phyloP scores from a whole-genome alignment of 2,329 filamentous ascomycete genomes.

The Trichoderma polysporum region DNA sequence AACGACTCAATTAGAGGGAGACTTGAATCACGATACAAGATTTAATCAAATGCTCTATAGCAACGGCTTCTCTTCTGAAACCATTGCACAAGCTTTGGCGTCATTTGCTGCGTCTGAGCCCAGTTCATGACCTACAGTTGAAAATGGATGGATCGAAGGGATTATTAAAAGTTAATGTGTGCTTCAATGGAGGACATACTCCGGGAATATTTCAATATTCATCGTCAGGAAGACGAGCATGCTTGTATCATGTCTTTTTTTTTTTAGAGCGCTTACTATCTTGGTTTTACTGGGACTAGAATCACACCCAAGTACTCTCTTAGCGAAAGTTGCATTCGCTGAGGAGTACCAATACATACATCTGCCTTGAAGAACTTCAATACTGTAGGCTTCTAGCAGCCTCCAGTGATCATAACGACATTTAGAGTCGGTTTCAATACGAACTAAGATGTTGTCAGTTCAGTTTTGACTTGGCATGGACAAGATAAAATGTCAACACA shows the following conservation, averaged over 20 bases:
- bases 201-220: background rate
- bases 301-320: too few species aligned
- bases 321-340: too few species aligned
- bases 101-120: constrained; percentile 39
- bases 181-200: background rate
- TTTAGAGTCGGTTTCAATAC: too few species aligned
- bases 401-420: too few species aligned
- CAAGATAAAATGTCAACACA: background rate
- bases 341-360: too few species aligned
- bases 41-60: constrained; percentile 47
- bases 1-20: constrained; percentile 59
- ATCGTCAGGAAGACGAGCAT: background rate
- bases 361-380: too few species aligned
- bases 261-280: background rate
- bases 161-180: background rate
- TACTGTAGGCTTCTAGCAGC: too few species aligned
- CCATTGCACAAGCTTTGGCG: constrained; percentile 51
- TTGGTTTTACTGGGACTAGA: background rate
- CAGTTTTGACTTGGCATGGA: background rate
- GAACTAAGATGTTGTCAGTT: too few species aligned
- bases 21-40: constrained; percentile 40
- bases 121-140: background rate
- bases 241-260: background rate
- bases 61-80: constrained; percentile 47
- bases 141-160: background rate